Percentiles rank a stretch among this genome's conserved stretches.
phyloP scores from a whole-genome alignment of 2,329 filamentous ascomycete species.

The Exophiala dermatitidis region DNA sequence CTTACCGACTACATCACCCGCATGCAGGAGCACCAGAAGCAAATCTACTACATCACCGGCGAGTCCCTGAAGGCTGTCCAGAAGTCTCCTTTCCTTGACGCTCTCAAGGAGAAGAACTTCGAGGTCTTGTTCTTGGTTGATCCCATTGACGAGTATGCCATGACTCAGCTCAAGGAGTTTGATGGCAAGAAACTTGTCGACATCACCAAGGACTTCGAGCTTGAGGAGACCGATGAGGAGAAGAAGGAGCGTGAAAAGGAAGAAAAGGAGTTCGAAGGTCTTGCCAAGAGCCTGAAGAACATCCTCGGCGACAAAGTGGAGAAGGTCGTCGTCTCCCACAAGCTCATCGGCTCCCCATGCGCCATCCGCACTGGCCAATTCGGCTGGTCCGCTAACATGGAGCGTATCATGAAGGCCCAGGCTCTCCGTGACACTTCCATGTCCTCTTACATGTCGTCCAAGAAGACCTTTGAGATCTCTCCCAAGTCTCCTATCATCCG shows the following conservation, averaged over 20 bases:
- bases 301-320: slow-evolving; percentile 98
- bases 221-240: slow-evolving; percentile 99
- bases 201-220: slow-evolving; percentile 99
- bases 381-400: slow-evolving; percentile 99
- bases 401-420: slow-evolving; percentile 99
- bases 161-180: slow-evolving; percentile 99
- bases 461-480: slow-evolving; percentile 99
- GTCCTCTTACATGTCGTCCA: slow-evolving; percentile 99
- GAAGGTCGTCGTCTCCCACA: slow-evolving; percentile 99
- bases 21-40: slow-evolving; percentile 99
- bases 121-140: slow-evolving; percentile 99
- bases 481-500: slow-evolving; percentile 95
- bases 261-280: slow-evolving; percentile 95
- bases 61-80: slow-evolving; percentile 97
- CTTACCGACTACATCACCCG: slow-evolving; percentile 96
- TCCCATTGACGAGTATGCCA: slow-evolving; percentile 98
- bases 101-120: slow-evolving; percentile 98
- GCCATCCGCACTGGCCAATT: slow-evolving; percentile 99
- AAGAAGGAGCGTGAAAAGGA: slow-evolving; percentile 90
- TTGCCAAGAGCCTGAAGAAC: slow-evolving; percentile 98
- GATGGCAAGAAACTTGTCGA: slow-evolving; percentile 99
- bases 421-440: slow-evolving; percentile 99
- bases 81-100: slow-evolving; percentile 98
- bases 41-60: slow-evolving; percentile 99
- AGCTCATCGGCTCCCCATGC: slow-evolving; percentile 88